A percentile compares a stretch with the other conserved stretches of the same genome.
Evolutionary conservation across 305 asterid genomes (phyloP).

Genomic region (Solanum chacoense): DNA sequence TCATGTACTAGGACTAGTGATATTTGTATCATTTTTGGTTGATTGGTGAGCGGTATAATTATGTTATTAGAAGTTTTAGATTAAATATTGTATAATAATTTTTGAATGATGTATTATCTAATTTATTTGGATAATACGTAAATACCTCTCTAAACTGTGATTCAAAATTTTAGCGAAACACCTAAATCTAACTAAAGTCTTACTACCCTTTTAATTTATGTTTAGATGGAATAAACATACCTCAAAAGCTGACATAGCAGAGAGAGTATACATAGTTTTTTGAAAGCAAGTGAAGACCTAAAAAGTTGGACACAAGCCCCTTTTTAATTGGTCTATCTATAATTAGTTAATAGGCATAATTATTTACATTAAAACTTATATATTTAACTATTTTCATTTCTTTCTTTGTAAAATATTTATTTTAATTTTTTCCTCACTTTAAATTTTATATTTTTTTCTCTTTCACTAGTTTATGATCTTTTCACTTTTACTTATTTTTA

Average conservation of each 20-base stretch:
- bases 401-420: too few species aligned
- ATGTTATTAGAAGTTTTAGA: neutral
- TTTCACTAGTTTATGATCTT: neutral
- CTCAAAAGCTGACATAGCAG: neutral
- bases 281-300: neutral
- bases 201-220: neutral
- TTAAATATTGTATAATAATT: too few species aligned
- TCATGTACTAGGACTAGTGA: neutral
- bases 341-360: too few species aligned
- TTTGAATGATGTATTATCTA: neutral
- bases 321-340: neutral
- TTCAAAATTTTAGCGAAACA: rapidly evolving
- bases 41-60: neutral
- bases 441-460: neutral
- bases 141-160: too few species aligned
- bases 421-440: neutral
- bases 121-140: too few species aligned
- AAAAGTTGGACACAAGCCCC: neutral
- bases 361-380: neutral
- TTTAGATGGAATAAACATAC: too few species aligned
- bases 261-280: neutral
- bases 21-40: neutral
- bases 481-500: neutral
- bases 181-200: neutral
- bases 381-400: too few species aligned